Evolutionary conservation across 495 filamentous ascomycete genomes (phyloP), one percentile per base, ranked within the genome.

Genomic region (Tuber indicum): DNA sequence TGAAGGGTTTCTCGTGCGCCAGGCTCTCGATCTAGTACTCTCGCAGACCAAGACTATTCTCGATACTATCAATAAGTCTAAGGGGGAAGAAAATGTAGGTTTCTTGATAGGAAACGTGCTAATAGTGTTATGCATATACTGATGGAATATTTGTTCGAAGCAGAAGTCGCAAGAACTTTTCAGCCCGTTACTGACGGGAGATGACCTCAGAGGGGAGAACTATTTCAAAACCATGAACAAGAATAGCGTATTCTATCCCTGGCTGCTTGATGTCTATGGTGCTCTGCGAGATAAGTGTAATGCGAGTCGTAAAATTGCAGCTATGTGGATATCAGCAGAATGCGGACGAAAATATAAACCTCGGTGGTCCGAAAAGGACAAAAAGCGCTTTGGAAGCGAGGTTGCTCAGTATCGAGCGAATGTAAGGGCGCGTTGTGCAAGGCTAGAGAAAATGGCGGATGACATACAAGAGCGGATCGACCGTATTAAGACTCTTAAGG

Each of bases 141-240:
- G n/a, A 62, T 32, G 1, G 10, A 41, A 1, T 23, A 7, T 5
- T 36, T 9, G 70, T 41, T 72, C 10, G 23, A 45, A 36, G n/a
- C 39, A 45, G 23, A 72, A 72, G 26, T 23, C 39, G 14, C 39
- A 72, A 45, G 41, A n/a, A 72, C 70, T 41, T 42, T 72, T 41
- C 39, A 72, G 1, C 32, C 70, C 32, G 16, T 12, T 72, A 7
- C 71, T 72, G 14, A 72, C 36, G 12, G 71, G 14, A n/a, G 44
- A 46, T 46, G 23, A 7, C 9, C 49, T 72, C 71, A 72, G 71
- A 43, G 36, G 36, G 12, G 71, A 72, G 26, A 23, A 72, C 16
- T 72, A 72, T 36, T 43, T 72, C 44, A 43, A 42, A 43, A 72
- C 71, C 71, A 72, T 72, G 36, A 72, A 72, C 6, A 72, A 43